Conservation (phyloP, 371 early-diverging fungal genomes). For the Mortierella sp. region DNA sequence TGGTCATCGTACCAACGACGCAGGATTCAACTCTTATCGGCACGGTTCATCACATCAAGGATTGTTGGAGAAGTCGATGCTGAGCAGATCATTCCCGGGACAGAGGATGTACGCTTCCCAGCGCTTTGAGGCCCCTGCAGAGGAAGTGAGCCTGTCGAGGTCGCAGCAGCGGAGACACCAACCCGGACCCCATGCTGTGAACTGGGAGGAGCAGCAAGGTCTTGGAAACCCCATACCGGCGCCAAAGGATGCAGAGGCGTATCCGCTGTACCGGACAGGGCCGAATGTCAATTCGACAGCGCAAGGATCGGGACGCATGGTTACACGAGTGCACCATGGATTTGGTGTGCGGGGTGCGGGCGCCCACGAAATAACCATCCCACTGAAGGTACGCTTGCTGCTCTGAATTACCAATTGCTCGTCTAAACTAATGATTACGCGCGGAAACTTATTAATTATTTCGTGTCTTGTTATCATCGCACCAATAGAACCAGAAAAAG, state of each 20-base stretch:
- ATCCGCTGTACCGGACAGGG: not conserved
- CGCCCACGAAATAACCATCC: conserved; percentile 9
- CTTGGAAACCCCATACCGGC: not conserved
- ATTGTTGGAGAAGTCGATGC: not conserved
- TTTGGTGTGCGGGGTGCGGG: conserved; percentile 3
- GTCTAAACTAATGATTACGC: not conserved
- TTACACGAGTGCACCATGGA: not conserved
- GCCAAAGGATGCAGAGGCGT: not conserved
- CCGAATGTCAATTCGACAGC: not conserved
- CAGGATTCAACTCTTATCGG: conserved; percentile 4
- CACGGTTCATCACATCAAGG: not conserved
- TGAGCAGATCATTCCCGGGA: conserved; percentile 19
- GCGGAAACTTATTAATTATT: not conserved
- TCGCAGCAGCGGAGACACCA: conserved; percentile 9
- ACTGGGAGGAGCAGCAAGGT: not conserved
- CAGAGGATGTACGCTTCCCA: conserved; percentile 4
- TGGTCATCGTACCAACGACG: not conserved
- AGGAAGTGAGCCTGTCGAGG: not conserved
- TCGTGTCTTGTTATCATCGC: not conserved
- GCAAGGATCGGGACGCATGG: not conserved
- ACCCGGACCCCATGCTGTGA: not conserved
- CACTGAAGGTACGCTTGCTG: conserved; percentile 14
- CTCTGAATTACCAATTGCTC: not conserved
- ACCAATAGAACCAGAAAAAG: conserved; percentile 14
- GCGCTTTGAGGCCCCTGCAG: not conserved